Conservation (phyloP, 495 filamentous ascomycete species). For the Daldinia caldariorum region DNA sequence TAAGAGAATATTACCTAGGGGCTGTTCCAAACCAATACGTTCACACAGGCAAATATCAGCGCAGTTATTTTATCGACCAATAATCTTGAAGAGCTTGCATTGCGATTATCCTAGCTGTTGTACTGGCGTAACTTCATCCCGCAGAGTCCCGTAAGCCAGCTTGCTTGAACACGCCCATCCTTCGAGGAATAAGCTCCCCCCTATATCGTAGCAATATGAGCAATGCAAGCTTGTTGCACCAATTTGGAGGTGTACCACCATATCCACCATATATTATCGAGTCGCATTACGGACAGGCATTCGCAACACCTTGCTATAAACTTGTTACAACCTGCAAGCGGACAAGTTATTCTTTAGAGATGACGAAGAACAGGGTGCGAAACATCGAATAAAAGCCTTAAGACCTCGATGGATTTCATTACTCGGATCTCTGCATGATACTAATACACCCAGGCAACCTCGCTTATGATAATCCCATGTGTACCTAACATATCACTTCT, state of each 20-base stretch:
- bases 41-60: slow-evolving; percentile 39
- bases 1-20: slow-evolving; percentile 18
- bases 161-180: slow-evolving; percentile 36
- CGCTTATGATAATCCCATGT: not conserved
- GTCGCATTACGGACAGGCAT: slow-evolving; percentile 31
- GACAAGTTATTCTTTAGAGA: not conserved
- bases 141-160: slow-evolving; percentile 41
- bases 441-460: not conserved
- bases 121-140: slow-evolving; percentile 42
- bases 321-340: not conserved
- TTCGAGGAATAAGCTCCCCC: slow-evolving; percentile 15
- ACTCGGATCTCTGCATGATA: not conserved
- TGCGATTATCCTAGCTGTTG: slow-evolving; percentile 34
- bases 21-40: slow-evolving; percentile 21
- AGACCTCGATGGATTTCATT: not conserved
- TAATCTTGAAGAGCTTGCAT: slow-evolving; percentile 26
- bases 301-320: slow-evolving; percentile 25
- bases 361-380: not conserved
- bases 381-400: not conserved
- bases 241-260: slow-evolving; percentile 32
- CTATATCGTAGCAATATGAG: slow-evolving; percentile 34
- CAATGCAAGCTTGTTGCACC: slow-evolving; percentile 37
- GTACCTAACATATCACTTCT: not conserved
- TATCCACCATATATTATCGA: slow-evolving; percentile 25
- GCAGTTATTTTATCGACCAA: slow-evolving; percentile 32